Evolutionary conservation across 2,329 filamentous ascomycete species (phyloP).

Genomic region (Spiromastix sp.): DNA sequence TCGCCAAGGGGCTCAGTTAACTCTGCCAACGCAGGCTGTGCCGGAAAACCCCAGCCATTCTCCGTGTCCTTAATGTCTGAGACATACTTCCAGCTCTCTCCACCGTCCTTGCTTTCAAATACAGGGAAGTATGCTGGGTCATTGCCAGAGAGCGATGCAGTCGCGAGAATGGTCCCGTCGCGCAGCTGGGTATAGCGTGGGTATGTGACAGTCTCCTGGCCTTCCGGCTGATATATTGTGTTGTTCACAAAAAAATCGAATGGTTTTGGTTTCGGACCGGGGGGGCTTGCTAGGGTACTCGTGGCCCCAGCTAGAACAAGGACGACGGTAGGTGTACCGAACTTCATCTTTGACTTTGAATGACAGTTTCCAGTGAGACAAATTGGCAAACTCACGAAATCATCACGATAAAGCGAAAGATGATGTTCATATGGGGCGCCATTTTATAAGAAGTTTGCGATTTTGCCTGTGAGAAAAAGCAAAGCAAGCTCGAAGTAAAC

Average conservation of each 20-base stretch:
- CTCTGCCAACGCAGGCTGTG: conserved; percentile 56
- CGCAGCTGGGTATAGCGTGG: conserved; percentile 1
- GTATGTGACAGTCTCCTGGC: conserved; percentile 1
- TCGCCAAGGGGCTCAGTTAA: conserved; percentile 46
- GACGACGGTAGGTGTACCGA: background rate
- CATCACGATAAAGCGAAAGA: background rate
- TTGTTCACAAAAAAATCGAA: conserved; percentile 1
- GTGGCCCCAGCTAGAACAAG: background rate
- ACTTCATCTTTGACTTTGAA: background rate
- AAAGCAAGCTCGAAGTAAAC: background rate
- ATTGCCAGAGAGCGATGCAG: background rate
- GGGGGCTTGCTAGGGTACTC: background rate
- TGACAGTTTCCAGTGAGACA: background rate
- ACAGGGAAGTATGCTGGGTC: conserved; percentile 1
- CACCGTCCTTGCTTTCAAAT: conserved; percentile 29
- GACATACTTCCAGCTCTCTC: conserved; percentile 50
- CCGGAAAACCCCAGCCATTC: conserved; percentile 53
- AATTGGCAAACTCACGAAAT: background rate
- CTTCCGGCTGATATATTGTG: conserved; percentile 1
- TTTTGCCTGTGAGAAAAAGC: background rate
- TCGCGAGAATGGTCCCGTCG: conserved; percentile 1
- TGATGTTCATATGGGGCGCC: background rate
- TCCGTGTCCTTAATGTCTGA: conserved; percentile 50
- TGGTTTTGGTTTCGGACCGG: background rate
- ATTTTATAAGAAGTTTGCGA: background rate